A percentile compares a stretch with the other conserved stretches of the same genome.
These are phyloP conservation scores for Lenzites betulinus DNA, from an alignment of 768 basidiomycete species.

Conservation along the genomic window DNA sequence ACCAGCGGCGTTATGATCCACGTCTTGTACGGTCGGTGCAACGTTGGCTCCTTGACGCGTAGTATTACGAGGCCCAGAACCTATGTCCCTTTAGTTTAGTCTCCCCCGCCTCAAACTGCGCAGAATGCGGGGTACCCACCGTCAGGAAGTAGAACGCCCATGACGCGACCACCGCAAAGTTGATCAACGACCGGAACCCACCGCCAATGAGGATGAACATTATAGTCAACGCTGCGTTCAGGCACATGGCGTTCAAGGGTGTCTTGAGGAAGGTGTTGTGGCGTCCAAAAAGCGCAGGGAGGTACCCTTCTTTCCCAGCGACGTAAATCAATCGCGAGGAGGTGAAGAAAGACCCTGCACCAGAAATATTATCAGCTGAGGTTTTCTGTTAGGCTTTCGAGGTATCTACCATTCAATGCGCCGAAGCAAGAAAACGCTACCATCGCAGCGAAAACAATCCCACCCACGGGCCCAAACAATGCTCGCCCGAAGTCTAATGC, in stretches of 20 bases:
- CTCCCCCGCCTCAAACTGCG: not conserved
- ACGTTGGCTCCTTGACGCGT: slow-evolving; percentile 85
- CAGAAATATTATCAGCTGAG: not conserved
- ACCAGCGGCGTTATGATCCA: slow-evolving; percentile 89
- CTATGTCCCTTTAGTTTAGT: slow-evolving; percentile 38
- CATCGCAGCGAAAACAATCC: slow-evolving; percentile 82
- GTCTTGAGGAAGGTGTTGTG: slow-evolving; percentile 77
- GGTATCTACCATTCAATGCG: slow-evolving; percentile 75
- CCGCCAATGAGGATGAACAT: slow-evolving; percentile 84
- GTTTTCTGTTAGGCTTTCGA: too few species aligned
- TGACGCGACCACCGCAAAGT: slow-evolving; percentile 84
- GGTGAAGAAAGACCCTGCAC: slow-evolving; percentile 67
- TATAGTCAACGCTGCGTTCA: slow-evolving; percentile 76
- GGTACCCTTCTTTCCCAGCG: slow-evolving; percentile 84
- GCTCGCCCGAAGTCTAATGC: slow-evolving; percentile 91
- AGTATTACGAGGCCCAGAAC: slow-evolving; percentile 88
- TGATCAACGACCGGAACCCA: slow-evolving; percentile 85
- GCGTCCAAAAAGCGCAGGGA: slow-evolving; percentile 82
- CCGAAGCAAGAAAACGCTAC: slow-evolving; percentile 96
- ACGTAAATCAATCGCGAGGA: slow-evolving; percentile 85
- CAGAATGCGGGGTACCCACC: slow-evolving; percentile 40
- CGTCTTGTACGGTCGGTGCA: slow-evolving; percentile 90
- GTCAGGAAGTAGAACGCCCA: slow-evolving; percentile 91
- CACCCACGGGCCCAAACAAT: slow-evolving; percentile 86
- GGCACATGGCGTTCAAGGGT: slow-evolving; percentile 82